phyloP scores from a whole-genome alignment of 1,284 basidiomycete genomes.

The Agaricales sp. region DNA sequence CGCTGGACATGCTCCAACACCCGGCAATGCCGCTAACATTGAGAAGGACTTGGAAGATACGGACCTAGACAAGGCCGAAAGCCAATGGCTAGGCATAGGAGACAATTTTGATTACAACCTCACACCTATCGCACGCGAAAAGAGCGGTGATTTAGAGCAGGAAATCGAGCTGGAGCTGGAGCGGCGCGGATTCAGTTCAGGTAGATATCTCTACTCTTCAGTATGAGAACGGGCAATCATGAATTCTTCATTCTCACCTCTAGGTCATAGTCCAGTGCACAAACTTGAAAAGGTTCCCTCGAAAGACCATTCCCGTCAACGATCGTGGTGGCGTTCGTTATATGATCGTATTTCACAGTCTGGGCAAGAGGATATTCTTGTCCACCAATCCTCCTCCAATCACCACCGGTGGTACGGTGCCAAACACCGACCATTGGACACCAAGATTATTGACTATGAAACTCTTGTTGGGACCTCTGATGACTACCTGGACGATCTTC shows the following conservation, averaged over 20 bases:
- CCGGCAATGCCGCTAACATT: slow-evolving; percentile 8
- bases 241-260: neutral
- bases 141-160: slow-evolving; percentile 39
- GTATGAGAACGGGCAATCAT: slow-evolving; percentile 4
- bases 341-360: slow-evolving; percentile 43
- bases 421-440: slow-evolving; percentile 7
- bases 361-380: slow-evolving; percentile 19
- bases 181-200: slow-evolving; percentile 29
- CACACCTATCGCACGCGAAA: slow-evolving; percentile 30
- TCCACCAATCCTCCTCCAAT: slow-evolving; percentile 9
- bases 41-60: slow-evolving; percentile 12
- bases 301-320: slow-evolving; percentile 14
- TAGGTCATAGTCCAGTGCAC: too few species aligned
- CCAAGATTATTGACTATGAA: slow-evolving; percentile 13
- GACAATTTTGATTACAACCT: slow-evolving; percentile 32
- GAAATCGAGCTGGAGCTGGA: slow-evolving; percentile 44
- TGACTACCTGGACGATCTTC: slow-evolving; percentile 27
- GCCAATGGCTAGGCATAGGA: slow-evolving; percentile 42
- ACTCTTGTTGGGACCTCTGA: slow-evolving; percentile 19
- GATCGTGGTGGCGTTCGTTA: slow-evolving; percentile 47
- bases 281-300: neutral
- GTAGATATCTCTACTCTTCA: slow-evolving; percentile 15
- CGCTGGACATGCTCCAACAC: slow-evolving; percentile 4
- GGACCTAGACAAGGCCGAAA: slow-evolving; percentile 19
- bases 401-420: slow-evolving; percentile 9